A percentile compares a stretch with the other conserved stretches of the same genome.
Conservation (phyloP, 345 rosid species). For the Populus davidiana region DNA sequence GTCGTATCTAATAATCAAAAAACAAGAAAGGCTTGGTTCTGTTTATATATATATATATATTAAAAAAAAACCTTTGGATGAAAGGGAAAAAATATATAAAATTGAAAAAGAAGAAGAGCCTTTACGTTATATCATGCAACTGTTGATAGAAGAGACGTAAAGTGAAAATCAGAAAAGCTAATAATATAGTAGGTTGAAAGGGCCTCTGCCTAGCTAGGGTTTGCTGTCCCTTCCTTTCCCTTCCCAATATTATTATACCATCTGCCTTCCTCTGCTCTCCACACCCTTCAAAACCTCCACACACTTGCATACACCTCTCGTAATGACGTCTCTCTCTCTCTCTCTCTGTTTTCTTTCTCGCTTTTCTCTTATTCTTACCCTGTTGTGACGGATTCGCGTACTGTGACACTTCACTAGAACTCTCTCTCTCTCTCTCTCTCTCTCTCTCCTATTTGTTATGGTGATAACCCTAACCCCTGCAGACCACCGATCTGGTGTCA, state of each 20-base stretch:
- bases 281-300: background rate
- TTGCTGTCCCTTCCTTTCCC: background rate
- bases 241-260: background rate
- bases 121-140: conserved; percentile 24
- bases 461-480: background rate
- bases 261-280: background rate
- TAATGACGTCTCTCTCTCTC: background rate
- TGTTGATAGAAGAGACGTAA: conserved; percentile 20
- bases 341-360: background rate
- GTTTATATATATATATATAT: background rate
- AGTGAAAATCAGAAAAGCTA: conserved; percentile 11
- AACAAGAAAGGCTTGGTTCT: too few relatives aligned
- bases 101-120: background rate
- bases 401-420: background rate
- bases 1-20: too few relatives aligned
- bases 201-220: background rate
- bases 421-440: background rate
- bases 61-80: background rate
- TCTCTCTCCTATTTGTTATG: background rate
- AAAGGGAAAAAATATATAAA: background rate
- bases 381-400: conserved; percentile 24
- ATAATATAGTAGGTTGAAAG: background rate
- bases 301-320: too few relatives aligned
- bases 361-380: conserved; percentile 25
- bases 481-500: background rate